Conservation (phyloP, 2,329 filamentous ascomycete species). For the Penicillium rolfsii region DNA sequence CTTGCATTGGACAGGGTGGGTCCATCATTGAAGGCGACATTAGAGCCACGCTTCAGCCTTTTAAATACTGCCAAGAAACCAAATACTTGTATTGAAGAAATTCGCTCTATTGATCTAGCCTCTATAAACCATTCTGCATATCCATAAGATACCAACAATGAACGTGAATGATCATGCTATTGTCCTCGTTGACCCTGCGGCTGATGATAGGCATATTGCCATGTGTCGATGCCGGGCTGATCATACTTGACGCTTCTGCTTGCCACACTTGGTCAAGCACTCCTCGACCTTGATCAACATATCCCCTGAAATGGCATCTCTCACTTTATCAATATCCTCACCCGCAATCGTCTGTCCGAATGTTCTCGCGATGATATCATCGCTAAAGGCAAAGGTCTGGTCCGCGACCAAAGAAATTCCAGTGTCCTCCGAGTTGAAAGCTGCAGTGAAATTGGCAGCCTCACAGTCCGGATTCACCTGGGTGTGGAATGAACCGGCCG, state of each 20-base stretch:
- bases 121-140: background rate
- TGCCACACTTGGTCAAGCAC: constrained; percentile 31
- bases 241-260: constrained; percentile 21
- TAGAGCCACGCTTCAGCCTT: background rate
- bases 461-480: constrained; percentile 34
- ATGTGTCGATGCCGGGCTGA: background rate
- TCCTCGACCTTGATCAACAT: constrained; percentile 29
- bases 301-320: constrained; percentile 21
- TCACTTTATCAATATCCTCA: constrained; percentile 13
- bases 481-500: constrained; percentile 33
- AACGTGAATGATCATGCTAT: background rate
- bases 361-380: constrained; percentile 26
- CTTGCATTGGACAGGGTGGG: background rate
- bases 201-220: background rate
- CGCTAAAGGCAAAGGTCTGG: constrained; percentile 24
- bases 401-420: constrained; percentile 26
- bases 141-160: background rate
- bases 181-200: background rate
- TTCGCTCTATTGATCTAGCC: background rate
- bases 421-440: constrained; percentile 30
- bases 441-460: constrained; percentile 30
- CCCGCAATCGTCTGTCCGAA: constrained; percentile 27
- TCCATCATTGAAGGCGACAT: background rate
- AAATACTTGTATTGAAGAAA: background rate
- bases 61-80: background rate